These are phyloP conservation scores for Microglena sp. DNA, from an alignment of 139 green algal genomes.

Conservation along the genomic window DNA sequence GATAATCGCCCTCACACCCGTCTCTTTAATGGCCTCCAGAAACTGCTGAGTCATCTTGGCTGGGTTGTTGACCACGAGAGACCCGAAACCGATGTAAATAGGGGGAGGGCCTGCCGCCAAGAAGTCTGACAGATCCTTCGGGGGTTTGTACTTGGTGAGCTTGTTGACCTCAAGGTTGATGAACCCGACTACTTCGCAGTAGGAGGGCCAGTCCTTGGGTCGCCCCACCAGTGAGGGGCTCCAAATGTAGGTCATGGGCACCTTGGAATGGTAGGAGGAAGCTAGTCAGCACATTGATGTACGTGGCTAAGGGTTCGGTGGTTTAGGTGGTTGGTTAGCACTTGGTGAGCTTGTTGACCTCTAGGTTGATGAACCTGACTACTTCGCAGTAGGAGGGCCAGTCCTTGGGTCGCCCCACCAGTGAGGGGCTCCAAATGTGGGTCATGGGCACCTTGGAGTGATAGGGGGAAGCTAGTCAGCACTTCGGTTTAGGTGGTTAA, in stretches of 20 bases:
- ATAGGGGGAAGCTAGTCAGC: too few species aligned
- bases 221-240: conserved; percentile 42
- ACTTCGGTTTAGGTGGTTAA: too few species aligned
- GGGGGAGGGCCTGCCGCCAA: conserved; percentile 34
- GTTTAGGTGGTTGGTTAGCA: too few species aligned
- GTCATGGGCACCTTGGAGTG: conserved; percentile 25
- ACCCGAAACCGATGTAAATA: conserved; percentile 55
- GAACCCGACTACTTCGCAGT: conserved; percentile 51
- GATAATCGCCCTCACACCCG: conserved; percentile 17
- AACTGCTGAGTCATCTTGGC: conserved; percentile 14
- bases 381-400: conserved; percentile 50
- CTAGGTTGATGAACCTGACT: conserved; percentile 40
- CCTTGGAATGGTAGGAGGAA: too few species aligned
- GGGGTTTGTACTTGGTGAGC: conserved; percentile 14
- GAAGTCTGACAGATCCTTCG: conserved; percentile 33
- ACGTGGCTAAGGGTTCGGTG: too few species aligned
- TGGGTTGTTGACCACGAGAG: conserved; percentile 12
- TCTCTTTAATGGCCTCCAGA: not conserved
- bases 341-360: conserved; percentile 15
- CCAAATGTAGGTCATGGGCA: conserved; percentile 45
- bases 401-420: conserved; percentile 51
- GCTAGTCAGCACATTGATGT: too few species aligned
- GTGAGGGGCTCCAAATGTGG: conserved; percentile 43
- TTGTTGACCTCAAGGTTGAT: conserved; percentile 36
- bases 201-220: conserved; percentile 42